Evolutionary conservation across 495 filamentous ascomycete species (phyloP).

Genomic region (Xylaria flabelliformis): DNA sequence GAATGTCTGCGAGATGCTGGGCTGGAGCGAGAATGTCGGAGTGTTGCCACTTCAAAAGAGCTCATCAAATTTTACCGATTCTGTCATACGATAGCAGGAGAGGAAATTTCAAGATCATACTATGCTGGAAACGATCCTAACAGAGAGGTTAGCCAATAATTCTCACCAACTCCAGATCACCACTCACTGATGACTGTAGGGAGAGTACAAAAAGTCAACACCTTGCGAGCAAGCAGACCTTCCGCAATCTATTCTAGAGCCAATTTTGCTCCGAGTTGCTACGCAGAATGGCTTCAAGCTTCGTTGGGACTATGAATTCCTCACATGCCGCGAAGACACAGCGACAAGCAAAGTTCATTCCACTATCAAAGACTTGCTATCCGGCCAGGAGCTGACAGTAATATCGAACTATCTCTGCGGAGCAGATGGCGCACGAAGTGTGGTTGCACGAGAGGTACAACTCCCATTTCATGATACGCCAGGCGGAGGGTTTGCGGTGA

Average conservation of each 20-base stretch:
- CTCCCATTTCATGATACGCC: slow-evolving; percentile 49
- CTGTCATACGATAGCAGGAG: slow-evolving; percentile 40
- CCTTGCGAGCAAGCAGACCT: slow-evolving; percentile 57
- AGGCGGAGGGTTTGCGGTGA: slow-evolving; percentile 54
- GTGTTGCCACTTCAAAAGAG: slow-evolving; percentile 38
- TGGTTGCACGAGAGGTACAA: slow-evolving; percentile 51
- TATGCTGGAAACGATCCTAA: slow-evolving; percentile 53
- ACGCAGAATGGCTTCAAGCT: slow-evolving; percentile 48
- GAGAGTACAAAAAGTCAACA: slow-evolving; percentile 59
- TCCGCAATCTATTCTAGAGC: slow-evolving; percentile 60
- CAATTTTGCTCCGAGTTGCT: slow-evolving; percentile 55
- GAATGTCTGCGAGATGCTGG: slow-evolving; percentile 59
- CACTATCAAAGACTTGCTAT: slow-evolving; percentile 51
- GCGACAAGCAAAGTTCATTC: slow-evolving; percentile 43
- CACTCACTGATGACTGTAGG: slow-evolving; percentile 54
- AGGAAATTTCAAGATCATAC: slow-evolving; percentile 55
- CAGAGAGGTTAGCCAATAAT: slow-evolving; percentile 14
- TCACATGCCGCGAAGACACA: slow-evolving; percentile 38
- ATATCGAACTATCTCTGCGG: slow-evolving; percentile 63
- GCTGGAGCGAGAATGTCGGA: slow-evolving; percentile 46
- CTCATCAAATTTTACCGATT: slow-evolving; percentile 31
- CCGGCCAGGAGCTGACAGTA: slow-evolving; percentile 51
- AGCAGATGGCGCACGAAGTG: slow-evolving; percentile 61
- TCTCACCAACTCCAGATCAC: slow-evolving; percentile 47
- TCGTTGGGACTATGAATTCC: slow-evolving; percentile 53